phyloP scores from a whole-genome alignment of 2,329 filamentous ascomycete genomes.

The Ophiognomonia clavigignenti-juglandacearum region DNA sequence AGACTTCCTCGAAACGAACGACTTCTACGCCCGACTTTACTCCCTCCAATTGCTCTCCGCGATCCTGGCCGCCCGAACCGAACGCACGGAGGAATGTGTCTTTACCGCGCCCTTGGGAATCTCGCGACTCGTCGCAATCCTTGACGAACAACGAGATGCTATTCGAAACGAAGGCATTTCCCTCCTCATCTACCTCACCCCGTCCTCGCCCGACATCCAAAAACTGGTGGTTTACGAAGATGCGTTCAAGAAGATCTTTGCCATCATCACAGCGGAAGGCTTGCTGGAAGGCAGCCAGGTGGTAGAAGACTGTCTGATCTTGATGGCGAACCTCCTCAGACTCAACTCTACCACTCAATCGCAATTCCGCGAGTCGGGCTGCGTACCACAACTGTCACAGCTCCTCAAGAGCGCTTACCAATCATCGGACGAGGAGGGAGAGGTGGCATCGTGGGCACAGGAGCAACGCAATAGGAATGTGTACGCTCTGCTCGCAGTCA shows the following conservation, averaged over 20 bases:
- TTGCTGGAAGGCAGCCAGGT: constrained; percentile 77
- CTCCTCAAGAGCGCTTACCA: constrained; percentile 59
- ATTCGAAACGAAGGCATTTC: constrained; percentile 82
- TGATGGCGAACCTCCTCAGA: constrained; percentile 82
- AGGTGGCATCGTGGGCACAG: constrained; percentile 69
- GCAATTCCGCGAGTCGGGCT: constrained; percentile 86
- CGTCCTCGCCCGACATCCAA: constrained; percentile 81
- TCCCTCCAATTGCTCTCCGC: constrained; percentile 83
- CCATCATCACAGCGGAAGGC: constrained; percentile 76
- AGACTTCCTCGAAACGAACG: constrained; percentile 78
- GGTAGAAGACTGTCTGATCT: constrained; percentile 87
- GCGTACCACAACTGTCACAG: constrained; percentile 65
- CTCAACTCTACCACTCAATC: constrained; percentile 90
- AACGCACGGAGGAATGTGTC: constrained; percentile 91
- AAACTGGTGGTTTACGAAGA: constrained; percentile 95
- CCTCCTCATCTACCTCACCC: constrained; percentile 84
- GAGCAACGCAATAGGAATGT: constrained; percentile 82
- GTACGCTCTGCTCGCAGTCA: constrained; percentile 81
- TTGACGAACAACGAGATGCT: constrained; percentile 83
- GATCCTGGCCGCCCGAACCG: constrained; percentile 78
- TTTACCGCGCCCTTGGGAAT: constrained; percentile 85
- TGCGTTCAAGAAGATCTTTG: constrained; percentile 83
- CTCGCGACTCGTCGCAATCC: constrained; percentile 73
- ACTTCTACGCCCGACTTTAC: constrained; percentile 90
- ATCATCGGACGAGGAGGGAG: constrained; percentile 48